Evolutionary conservation across 306 rosid species (phyloP).

Genomic region (Medicago ruthenica): DNA sequence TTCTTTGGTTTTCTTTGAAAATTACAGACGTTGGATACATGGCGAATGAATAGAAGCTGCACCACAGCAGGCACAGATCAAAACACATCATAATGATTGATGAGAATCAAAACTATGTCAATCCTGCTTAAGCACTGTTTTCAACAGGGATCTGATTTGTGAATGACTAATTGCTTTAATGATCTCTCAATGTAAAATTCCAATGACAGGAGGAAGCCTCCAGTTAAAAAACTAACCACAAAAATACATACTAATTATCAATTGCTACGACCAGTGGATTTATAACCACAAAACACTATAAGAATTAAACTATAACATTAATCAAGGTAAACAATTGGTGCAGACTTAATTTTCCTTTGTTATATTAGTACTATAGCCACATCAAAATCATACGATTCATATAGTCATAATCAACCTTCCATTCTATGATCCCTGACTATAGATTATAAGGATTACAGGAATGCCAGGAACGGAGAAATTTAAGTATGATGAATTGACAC

Average conservation of each 20-base stretch:
- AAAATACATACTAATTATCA: neutral
- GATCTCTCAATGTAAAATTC: neutral
- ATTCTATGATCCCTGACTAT: neutral
- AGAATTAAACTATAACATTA: neutral
- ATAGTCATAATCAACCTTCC: neutral
- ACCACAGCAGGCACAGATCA: constrained; percentile 3
- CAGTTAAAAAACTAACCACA: neutral
- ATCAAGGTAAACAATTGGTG: neutral
- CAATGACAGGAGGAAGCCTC: neutral
- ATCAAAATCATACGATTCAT: neutral
- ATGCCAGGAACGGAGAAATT: neutral
- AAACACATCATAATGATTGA: constrained; percentile 29
- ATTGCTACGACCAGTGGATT: neutral
- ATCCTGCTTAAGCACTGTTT: neutral
- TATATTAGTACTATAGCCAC: neutral
- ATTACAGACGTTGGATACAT: constrained; percentile 62
- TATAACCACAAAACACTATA: neutral
- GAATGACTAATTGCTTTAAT: constrained; percentile 1
- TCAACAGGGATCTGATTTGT: neutral
- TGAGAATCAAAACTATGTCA: constrained; percentile 1
- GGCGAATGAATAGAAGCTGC: constrained; percentile 78
- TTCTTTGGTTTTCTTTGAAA: constrained; percentile 56
- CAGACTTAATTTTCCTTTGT: neutral
- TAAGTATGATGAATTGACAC: neutral
- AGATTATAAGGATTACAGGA: neutral